Base-by-base conservation (phyloP, 2,329 filamentous ascomycete species). In the Stagonosporopsis chrysanthemi region DNA sequence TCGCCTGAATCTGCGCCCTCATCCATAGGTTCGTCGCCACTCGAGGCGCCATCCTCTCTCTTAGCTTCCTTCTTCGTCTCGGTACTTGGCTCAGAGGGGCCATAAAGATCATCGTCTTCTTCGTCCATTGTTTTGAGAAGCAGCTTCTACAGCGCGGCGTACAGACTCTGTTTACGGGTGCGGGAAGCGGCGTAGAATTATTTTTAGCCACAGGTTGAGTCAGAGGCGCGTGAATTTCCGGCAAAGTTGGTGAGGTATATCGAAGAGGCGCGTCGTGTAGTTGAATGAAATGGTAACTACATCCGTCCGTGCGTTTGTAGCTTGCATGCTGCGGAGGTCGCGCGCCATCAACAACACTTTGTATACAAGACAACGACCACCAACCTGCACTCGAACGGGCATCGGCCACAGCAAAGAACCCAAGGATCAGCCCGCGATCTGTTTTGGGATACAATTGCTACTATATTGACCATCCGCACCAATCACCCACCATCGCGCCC, bases 21-120 rank as follows among this genome's bases (percentile, higher is more conserved):
- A 47, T 81, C 78, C 77, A 80, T 79, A 58, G 76, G 72, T 64
- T 81, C 78, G 35, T 77, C 77, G 36, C 76, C 76, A 43, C 74
- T 71, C 3, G 75, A 75, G 9, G 49, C 72, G 7, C 71, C 70
- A 22, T 68, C 64, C 17, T 71, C 68, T 56, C 66, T 63, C 55
- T 69, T 73, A 42, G 51, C 59, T 24, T 61, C 57, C 42, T 71
- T 69, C 41, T 63, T 63, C 17, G 64, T 47, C 45, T 69, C 63
- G 9, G 56, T 52, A 26, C 65, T 55, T 12, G 65, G 63, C 56
- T 76, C 71, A n/a, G 70, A 67, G 52, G 75, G 71, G 45, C 75
- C 77, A 68, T 83, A 83, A 62, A 83, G 79, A 71, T 83, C 81
- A 61, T 83, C 81, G 56, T 83, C 81, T 61, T 83, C 81, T 60